Percentiles rank a stretch among this genome's conserved stretches.
Conservation (phyloP, 768 basidiomycete species). For the Leucosporidium scottii region DNA sequence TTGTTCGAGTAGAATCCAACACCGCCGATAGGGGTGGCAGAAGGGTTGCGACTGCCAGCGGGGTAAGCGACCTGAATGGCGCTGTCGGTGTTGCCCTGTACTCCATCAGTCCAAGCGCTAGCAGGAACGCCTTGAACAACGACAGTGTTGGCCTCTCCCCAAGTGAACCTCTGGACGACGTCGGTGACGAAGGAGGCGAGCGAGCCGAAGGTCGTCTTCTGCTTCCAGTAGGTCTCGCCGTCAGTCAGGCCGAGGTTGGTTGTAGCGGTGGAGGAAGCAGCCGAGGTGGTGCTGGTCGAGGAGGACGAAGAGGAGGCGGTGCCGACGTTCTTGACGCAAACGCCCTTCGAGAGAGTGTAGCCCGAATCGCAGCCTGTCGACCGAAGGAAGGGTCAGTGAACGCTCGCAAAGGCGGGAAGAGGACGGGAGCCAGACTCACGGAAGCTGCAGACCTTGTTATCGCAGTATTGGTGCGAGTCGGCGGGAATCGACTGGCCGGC, state of each 20-base stretch:
- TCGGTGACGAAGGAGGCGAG: conserved; percentile 15
- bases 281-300: neutral
- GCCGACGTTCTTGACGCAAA: neutral
- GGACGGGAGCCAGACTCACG: no score
- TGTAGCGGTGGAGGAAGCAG: neutral
- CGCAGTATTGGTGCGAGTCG: no score
- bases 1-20: conserved; percentile 34
- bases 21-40: conserved; percentile 23
- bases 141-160: conserved; percentile 19
- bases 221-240: conserved; percentile 2
- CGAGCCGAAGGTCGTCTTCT: conserved; percentile 10
- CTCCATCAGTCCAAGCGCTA: conserved; percentile 7
- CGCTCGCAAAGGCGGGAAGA: no score
- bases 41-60: conserved; percentile 27
- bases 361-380: neutral
- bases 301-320: neutral
- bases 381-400: no score
- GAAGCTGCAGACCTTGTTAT: no score
- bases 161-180: conserved; percentile 15
- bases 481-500: no score
- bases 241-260: neutral
- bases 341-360: neutral
- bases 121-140: conserved; percentile 17
- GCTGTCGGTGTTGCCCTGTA: neutral
- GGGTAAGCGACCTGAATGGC: conserved; percentile 35